Evolutionary conservation across 805 yeast species (phyloP), one percentile per base, ranked within the genome.

Genomic region (Candida maesae): DNA sequence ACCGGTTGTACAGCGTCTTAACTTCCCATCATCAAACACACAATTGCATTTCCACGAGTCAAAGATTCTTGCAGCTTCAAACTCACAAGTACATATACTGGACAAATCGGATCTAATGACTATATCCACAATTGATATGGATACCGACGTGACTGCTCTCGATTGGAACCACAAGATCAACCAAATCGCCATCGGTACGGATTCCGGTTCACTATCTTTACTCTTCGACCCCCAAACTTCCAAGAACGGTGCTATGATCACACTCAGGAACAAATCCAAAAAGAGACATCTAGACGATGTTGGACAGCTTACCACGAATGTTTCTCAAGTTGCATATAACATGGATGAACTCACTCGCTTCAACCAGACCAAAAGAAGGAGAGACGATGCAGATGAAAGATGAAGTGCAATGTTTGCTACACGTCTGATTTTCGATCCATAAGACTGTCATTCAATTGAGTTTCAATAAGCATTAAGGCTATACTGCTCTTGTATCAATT

Each of bases 131-230:
- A 25, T 56, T 15, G 15, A 25, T 1, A 33, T 46, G 2, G 32
- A 28, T 2, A 14, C 27, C 6, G 31, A 20, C 14, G 38, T 54
- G 1, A 51, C 56, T 1, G 42, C 51, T 2, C 5, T 56, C 6
- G 48, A 52, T 20, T 58, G 58, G 57, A 46, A 49, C 30, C n/a
- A 33, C 14, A 18, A 15, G 3, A 50, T 35, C 4, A 51, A 59
- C 32, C 61, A 59, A 23, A 51, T 58, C 10, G 42, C 51, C n/a
- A 35, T 55, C 5, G 61, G 59, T 3, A 44, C 42, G 4, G 10
- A 28, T 0, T 26, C 39, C 9, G 60, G 60, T 1, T 6, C 21
- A 1, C 14, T 53, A 1, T 30, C 33, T 1, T 34, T 53, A 2
- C 32, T 56, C n/a, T 60, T 58, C 23, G 28, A 49, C 25, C 55